phyloP scores from a whole-genome alignment of 345 rosid genomes.

The Anacardium occidentale region DNA sequence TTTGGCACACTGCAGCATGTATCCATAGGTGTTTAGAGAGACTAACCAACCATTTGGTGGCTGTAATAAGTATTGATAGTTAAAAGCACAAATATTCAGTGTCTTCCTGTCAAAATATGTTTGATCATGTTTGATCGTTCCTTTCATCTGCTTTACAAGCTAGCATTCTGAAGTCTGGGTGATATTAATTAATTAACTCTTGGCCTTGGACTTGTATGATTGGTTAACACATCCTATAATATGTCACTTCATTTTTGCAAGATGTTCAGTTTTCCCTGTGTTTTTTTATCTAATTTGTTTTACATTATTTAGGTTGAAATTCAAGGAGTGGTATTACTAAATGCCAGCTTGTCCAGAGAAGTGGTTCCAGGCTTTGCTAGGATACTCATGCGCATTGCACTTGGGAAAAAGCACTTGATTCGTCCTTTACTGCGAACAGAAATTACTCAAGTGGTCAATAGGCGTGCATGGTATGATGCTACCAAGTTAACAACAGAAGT shows the following conservation, averaged over 20 bases:
- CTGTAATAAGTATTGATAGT: not conserved
- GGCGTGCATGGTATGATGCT: slow-evolving; percentile 93
- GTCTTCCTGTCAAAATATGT: not conserved
- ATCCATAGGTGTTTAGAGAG: not conserved
- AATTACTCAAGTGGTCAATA: slow-evolving; percentile 89
- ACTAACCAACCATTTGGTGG: not conserved
- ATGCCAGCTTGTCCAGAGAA: slow-evolving; percentile 84
- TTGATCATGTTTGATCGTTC: not conserved
- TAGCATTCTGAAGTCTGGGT: no score
- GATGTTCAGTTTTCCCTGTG: not conserved
- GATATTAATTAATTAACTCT: no score
- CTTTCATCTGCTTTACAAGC: not conserved
- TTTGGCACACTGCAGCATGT: no score
- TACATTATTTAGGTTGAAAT: slow-evolving; percentile 46
- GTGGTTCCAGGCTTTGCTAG: slow-evolving; percentile 92
- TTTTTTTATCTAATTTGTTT: slow-evolving; percentile 10
- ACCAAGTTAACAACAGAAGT: slow-evolving; percentile 77
- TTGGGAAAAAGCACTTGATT: slow-evolving; percentile 94
- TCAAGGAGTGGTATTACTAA: slow-evolving; percentile 70
- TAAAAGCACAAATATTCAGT: not conserved
- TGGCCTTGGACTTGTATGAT: no score
- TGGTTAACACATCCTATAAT: not conserved
- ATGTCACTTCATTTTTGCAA: not conserved
- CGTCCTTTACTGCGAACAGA: slow-evolving; percentile 83
- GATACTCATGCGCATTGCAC: slow-evolving; percentile 79